Base-by-base conservation (phyloP, 495 filamentous ascomycete genomes). In the Hyaloscypha variabilis region DNA sequence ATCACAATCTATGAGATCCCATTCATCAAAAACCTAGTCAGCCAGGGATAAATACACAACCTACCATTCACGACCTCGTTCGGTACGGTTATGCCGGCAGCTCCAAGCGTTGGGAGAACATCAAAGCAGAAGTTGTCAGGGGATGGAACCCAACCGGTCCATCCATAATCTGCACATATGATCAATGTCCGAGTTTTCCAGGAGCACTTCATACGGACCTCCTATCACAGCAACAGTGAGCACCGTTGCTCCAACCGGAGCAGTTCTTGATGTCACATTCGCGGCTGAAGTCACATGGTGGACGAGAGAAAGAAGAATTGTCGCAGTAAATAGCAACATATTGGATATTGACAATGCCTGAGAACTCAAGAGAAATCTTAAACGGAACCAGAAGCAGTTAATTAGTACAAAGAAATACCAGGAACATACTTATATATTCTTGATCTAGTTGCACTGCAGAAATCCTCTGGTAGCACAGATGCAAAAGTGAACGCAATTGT, bases 81-180 rank as follows among this genome's bases (percentile, higher is more conserved):
- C 10, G 60, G 60, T 34, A 62, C 46, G 3, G 60, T 62, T 8
- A 62, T 62, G 17, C 24, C 24, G n/a, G 60, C 60, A 17, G 60
- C 49, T 30, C 53, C 3, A 19, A 62, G 49, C 26, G 25, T 28
- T 17, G 60, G 60, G 13, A 62, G 42, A 21, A 62, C 29, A 11
- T 62, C 60, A 34, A 62, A 34, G 49, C 60, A 62, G 60, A 62
- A 62, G 42, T 30, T 26, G 39, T 62, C 60, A 25, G 60, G 60
- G 1, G 60, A 62, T 52, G 60, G 60, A 54, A 51, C 46, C 60
- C 60, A 62, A 6, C 60, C 60, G 23, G 60, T 62, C 60, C 60
- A 62, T 23, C 60, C 60, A 34, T 62, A 62, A 34, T 62, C 60
- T 62, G 53, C 28, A 4, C 23, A 56, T 8, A 26, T 56, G 26